These are phyloP conservation scores for Teunomyces atbi DNA, from an alignment of 805 yeast genomes.

Conservation along the genomic window DNA sequence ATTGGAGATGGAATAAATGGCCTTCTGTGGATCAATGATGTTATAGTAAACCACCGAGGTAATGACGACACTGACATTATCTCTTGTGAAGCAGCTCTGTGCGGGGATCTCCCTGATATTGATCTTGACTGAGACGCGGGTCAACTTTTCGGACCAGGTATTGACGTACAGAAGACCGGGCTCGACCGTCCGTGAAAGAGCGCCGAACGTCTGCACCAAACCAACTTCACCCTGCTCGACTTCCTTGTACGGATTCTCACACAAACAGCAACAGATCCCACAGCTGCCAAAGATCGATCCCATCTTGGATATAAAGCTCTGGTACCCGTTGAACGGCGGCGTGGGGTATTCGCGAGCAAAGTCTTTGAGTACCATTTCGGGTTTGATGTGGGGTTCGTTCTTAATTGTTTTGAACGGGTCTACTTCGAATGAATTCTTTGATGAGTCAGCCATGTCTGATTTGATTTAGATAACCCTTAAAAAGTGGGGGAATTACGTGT, in stretches of 20 bases:
- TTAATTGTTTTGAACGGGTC: constrained; percentile 2
- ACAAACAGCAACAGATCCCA: constrained; percentile 57
- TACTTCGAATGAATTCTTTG: constrained; percentile 2
- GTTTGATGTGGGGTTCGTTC: constrained; percentile 27
- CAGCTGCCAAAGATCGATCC: constrained; percentile 52
- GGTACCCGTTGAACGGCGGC: constrained; percentile 42
- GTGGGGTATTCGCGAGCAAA: constrained; percentile 42
- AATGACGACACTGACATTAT: constrained; percentile 60
- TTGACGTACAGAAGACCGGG: constrained; percentile 68
- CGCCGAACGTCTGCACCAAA: constrained; percentile 63
- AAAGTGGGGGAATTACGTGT: not conserved
- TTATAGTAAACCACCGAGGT: constrained; percentile 69
- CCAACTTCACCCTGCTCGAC: constrained; percentile 72
- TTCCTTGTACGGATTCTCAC: constrained; percentile 57
- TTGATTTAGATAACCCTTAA: not conserved
- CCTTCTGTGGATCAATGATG: constrained; percentile 65
- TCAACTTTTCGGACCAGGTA: constrained; percentile 58
- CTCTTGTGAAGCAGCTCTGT: constrained; percentile 70
- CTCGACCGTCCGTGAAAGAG: constrained; percentile 60
- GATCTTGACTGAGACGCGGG: constrained; percentile 51
- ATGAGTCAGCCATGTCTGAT: not conserved
- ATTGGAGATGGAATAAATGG: constrained; percentile 54
- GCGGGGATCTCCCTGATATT: constrained; percentile 63
- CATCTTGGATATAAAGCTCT: constrained; percentile 31
- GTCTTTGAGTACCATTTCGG: constrained; percentile 41